Base-by-base conservation (phyloP, 2,329 filamentous ascomycete species). In the Fusarium sarcochroum region DNA sequence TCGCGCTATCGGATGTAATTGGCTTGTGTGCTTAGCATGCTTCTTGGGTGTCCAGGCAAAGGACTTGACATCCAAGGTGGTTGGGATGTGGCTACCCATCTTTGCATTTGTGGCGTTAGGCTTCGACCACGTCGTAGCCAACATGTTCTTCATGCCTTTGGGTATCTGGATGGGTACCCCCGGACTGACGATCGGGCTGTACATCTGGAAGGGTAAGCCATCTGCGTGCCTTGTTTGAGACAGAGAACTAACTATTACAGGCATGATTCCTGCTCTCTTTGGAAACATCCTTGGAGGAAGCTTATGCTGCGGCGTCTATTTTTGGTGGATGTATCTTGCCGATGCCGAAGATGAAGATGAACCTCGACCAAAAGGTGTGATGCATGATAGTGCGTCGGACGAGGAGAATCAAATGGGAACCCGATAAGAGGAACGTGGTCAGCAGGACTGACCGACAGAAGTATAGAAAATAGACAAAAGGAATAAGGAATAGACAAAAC, bases 41-140 rank as follows among this genome's bases (percentile, higher is more conserved):
- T 88, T 80, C 58, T 74, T 85, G 3, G 79, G 79, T 0, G 77
- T 83, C 5, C 82, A 84, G 60, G 83, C 82, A 10, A 80, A 72
- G 3, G 85, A 87, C 48, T 70, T 87, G n/a, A 78, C 80, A 14
- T 84, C 83, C 3, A 88, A 88, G 70, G 81, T 89, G 0, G 75
- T 85, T 10, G 83, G 83, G 2, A 85, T 89, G 68, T 89, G 86
- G 86, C 84, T 82, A 69, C 86, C 86, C 0, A 84, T 83, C 3
- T 85, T 86, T 65, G 83, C 83, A 1, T 88, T 88, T 69, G 85
- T 87, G 0, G 81, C 81, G 0, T 75, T 86, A 1, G 83, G 82
- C 0, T 80, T 87, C 3, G 86, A 88, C 41, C 86, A 88, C 73
- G 85, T 87, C 30, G 81, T 88, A 5, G 85, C 86, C 25, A 88